Percentiles rank a stretch among this genome's conserved stretches.
These are phyloP conservation scores for Apostasia shenzhenica DNA, from an alignment of 106 monocot genomes.

Conservation along the genomic window DNA sequence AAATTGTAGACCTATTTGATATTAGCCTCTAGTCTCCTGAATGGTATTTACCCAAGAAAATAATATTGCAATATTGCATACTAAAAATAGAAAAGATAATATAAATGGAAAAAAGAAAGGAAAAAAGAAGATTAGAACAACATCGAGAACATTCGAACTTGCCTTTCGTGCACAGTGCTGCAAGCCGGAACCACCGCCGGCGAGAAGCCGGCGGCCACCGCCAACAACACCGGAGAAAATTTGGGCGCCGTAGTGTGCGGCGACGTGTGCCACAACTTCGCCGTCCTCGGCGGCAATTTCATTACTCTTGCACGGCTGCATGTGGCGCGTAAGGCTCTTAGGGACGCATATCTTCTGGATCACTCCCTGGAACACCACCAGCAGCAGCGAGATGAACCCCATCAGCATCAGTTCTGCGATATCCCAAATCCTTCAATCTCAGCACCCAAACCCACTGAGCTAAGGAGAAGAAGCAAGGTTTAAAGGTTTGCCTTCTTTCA, in stretches of 20 bases:
- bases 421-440: neutral
- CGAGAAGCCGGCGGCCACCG: conserved; percentile 17
- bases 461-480: neutral
- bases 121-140: neutral
- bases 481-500: conserved; percentile 11
- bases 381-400: conserved; percentile 20
- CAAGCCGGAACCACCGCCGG: conserved; percentile 8
- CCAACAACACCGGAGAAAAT: conserved; percentile 15
- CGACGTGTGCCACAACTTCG: neutral
- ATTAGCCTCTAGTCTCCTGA: too few species aligned
- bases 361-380: conserved; percentile 11
- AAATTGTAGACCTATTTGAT: too few species aligned
- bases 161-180: conserved; percentile 27
- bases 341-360: conserved; percentile 16
- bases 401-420: conserved; percentile 16
- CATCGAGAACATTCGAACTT: neutral
- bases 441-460: neutral
- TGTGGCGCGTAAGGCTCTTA: neutral
- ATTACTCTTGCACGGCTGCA: conserved; percentile 10
- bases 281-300: neutral
- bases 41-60: too few species aligned
- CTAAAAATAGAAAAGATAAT: neutral
- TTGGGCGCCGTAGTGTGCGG: conserved; percentile 7
- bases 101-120: neutral
- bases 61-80: too few species aligned